Conservation (phyloP, 2,329 filamentous ascomycete species). For the Fusarium udum region DNA sequence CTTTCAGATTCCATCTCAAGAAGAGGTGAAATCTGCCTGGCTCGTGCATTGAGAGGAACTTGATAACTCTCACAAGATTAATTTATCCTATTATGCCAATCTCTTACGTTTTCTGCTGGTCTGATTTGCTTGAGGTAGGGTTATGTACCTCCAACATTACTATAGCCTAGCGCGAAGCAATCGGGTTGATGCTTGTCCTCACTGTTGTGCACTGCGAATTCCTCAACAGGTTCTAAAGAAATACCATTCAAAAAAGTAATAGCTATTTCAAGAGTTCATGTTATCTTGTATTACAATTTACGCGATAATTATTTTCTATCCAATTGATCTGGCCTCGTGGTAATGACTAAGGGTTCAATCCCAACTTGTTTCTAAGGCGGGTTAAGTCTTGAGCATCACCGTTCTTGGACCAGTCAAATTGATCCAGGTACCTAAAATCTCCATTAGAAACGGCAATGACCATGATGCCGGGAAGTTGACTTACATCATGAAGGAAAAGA, state of each 20-base stretch:
- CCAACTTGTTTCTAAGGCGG: background rate
- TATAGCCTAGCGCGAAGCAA: too few relatives aligned
- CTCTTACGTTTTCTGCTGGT: too few relatives aligned
- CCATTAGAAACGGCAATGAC: fast-evolving
- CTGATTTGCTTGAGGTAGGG: too few relatives aligned
- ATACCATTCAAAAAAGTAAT: background rate
- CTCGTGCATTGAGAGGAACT: background rate
- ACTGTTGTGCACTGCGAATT: background rate
- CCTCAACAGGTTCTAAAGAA: background rate
- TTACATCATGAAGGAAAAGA: conserved; percentile 14
- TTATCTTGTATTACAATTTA: background rate
- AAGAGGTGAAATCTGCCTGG: background rate
- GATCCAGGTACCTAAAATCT: background rate
- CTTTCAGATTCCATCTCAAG: background rate
- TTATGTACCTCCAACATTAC: too few relatives aligned
- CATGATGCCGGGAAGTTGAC: fast-evolving
- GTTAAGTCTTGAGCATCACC: background rate
- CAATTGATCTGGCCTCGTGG: fast-evolving
- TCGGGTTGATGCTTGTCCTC: too few relatives aligned
- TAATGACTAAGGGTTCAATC: background rate
- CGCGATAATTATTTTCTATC: fast-evolving
- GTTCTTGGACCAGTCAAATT: background rate
- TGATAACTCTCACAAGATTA: fast-evolving
- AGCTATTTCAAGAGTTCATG: background rate
- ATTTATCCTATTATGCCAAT: background rate